Percentiles rank a stretch among this genome's conserved stretches.
Conservation (phyloP, 495 filamentous ascomycete genomes). For the Neurospora sp. region DNA sequence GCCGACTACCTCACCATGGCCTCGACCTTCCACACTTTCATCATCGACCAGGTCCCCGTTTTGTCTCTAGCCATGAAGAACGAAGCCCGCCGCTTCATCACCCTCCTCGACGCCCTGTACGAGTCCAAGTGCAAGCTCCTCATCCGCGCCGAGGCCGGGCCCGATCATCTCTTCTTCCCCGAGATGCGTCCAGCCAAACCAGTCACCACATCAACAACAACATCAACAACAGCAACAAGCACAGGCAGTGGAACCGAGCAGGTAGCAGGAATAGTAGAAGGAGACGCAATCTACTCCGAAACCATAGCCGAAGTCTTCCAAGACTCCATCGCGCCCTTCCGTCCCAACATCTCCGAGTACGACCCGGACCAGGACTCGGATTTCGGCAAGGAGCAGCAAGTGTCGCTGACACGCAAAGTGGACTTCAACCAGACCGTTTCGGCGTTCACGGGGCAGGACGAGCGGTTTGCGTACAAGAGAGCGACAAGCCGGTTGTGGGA, state of each 20-base stretch:
- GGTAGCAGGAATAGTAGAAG: background rate
- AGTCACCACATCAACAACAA: background rate
- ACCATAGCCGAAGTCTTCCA: slow-evolving; percentile 63
- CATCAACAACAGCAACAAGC: too few relatives aligned
- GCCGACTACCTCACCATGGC: slow-evolving; percentile 66
- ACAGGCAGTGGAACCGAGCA: background rate
- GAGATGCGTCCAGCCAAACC: slow-evolving; percentile 24
- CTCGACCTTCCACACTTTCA: slow-evolving; percentile 57
- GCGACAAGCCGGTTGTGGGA: slow-evolving; percentile 61
- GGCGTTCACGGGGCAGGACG: slow-evolving; percentile 61
- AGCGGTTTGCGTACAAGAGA: slow-evolving; percentile 60
- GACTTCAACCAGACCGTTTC: slow-evolving; percentile 44
- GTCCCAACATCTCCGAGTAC: slow-evolving; percentile 55
- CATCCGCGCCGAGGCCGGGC: slow-evolving; percentile 44
- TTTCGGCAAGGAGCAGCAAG: slow-evolving; percentile 23
- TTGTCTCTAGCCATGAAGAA: slow-evolving; percentile 52
- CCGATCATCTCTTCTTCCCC: slow-evolving; percentile 62
- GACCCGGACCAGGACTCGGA: slow-evolving; percentile 40
- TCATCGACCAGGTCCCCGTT: slow-evolving; percentile 50
- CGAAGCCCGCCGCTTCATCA: slow-evolving; percentile 62
- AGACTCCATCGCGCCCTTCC: slow-evolving; percentile 56
- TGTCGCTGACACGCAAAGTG: slow-evolving; percentile 12
- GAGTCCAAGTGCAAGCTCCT: slow-evolving; percentile 57
- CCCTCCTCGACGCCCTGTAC: slow-evolving; percentile 60
- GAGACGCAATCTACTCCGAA: slow-evolving; percentile 52